phyloP scores from a whole-genome alignment of 2,329 filamentous ascomycete genomes.

The Colletotrichum sp. region DNA sequence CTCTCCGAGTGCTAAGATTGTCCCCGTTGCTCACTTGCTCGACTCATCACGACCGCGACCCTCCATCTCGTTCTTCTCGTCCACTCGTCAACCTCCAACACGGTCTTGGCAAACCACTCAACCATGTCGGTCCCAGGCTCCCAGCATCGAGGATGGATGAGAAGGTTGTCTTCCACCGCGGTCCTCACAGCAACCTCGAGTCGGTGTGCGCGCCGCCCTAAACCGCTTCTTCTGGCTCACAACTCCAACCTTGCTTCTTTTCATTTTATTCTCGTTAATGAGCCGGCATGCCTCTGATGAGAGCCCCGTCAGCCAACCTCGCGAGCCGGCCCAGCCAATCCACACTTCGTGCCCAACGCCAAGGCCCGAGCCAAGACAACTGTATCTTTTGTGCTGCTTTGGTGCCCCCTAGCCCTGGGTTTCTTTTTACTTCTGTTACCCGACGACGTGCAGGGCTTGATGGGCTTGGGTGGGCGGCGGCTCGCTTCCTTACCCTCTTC shows the following conservation, averaged over 20 bases:
- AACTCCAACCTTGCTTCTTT: conserved; percentile 8
- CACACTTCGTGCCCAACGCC: conserved; percentile 20
- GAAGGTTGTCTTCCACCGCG: neutral
- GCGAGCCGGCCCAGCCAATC: conserved; percentile 1
- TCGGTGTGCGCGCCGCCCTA: conserved; percentile 12
- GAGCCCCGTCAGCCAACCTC: conserved; percentile 1
- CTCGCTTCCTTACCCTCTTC: neutral
- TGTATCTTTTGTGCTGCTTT: neutral
- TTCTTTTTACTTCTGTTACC: neutral
- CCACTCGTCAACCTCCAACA: conserved; percentile 11
- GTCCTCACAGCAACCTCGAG: neutral
- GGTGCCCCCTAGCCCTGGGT: neutral
- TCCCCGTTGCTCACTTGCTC: neutral
- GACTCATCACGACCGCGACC: conserved; percentile 9
- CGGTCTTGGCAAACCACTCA: conserved; percentile 13
- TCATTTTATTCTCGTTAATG: conserved; percentile 18
- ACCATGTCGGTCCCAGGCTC: neutral
- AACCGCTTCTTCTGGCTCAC: neutral
- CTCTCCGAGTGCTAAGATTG: conserved; percentile 4
- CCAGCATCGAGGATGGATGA: neutral
- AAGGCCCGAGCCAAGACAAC: conserved; percentile 6
- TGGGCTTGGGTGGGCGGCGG: neutral
- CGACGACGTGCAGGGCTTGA: neutral
- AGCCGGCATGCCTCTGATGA: neutral
- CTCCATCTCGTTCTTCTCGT: neutral